A percentile compares a stretch with the other conserved stretches of the same genome.
phyloP scores from a whole-genome alignment of 2,329 filamentous ascomycete genomes.

The Fusarium zealandicum region DNA sequence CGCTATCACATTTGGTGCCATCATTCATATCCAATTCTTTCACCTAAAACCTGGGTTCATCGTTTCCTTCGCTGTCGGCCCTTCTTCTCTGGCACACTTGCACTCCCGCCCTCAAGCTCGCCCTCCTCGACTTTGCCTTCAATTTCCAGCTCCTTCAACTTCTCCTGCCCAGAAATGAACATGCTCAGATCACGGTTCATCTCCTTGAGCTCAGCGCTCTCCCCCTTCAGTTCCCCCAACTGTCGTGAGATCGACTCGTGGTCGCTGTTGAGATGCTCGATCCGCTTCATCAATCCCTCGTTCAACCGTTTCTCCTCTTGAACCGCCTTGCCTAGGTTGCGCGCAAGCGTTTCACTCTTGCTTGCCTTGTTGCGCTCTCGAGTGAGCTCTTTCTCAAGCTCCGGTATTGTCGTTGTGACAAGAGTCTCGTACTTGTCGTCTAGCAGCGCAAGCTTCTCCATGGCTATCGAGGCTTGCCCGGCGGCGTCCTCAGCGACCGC shows the following conservation, averaged over 20 bases:
- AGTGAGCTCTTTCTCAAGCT: slow-evolving; percentile 75
- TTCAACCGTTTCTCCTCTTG: slow-evolving; percentile 88
- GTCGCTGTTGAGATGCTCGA: slow-evolving; percentile 74
- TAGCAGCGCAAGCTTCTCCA: slow-evolving; percentile 60
- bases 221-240: slow-evolving; percentile 61
- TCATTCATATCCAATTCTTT: not conserved
- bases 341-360: slow-evolving; percentile 78
- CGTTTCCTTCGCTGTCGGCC: slow-evolving; percentile 60
- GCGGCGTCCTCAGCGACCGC: slow-evolving; percentile 70
- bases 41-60: not conserved
- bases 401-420: slow-evolving; percentile 63
- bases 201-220: slow-evolving; percentile 79
- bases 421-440: slow-evolving; percentile 57
- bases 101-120: slow-evolving; percentile 77
- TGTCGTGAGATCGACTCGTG: slow-evolving; percentile 64
- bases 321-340: slow-evolving; percentile 75
- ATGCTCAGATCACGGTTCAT: slow-evolving; percentile 87
- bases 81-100: slow-evolving; percentile 69
- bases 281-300: slow-evolving; percentile 81
- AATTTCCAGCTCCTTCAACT: slow-evolving; percentile 74
- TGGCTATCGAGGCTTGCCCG: slow-evolving; percentile 56
- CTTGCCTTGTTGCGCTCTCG: slow-evolving; percentile 72
- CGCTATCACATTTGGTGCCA: not conserved
- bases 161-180: slow-evolving; percentile 86
- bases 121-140: slow-evolving; percentile 67